phyloP scores from a whole-genome alignment of 2,329 filamentous ascomycete genomes.

The Rhinocladiella mackenziei region DNA sequence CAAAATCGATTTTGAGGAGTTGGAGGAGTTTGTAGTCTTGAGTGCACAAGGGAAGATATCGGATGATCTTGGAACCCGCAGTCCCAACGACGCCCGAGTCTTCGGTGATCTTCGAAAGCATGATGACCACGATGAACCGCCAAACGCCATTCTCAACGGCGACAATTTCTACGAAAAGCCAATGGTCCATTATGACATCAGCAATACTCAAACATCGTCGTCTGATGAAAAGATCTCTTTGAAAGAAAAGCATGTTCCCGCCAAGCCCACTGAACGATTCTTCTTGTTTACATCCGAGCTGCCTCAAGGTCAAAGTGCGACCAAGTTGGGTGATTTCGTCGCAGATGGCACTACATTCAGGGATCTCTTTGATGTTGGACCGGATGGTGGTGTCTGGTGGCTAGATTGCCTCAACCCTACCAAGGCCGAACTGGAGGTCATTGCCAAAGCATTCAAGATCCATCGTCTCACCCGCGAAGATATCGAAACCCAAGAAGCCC shows the following conservation, averaged over 20 bases:
- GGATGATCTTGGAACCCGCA: slow-evolving; percentile 17
- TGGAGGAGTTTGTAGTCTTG: slow-evolving; percentile 83
- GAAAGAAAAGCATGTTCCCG: neutral
- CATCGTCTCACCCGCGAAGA: slow-evolving; percentile 95
- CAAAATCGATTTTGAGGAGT: slow-evolving; percentile 84
- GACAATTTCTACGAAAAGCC: slow-evolving; percentile 29
- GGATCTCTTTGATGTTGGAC: slow-evolving; percentile 72
- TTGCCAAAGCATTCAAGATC: slow-evolving; percentile 92
- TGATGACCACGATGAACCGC: slow-evolving; percentile 35
- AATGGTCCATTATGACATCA: slow-evolving; percentile 23
- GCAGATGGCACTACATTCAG: slow-evolving; percentile 86
- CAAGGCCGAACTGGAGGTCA: slow-evolving; percentile 78
- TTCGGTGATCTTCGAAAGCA: slow-evolving; percentile 59
- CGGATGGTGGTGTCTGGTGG: slow-evolving; percentile 91
- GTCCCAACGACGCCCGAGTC: slow-evolving; percentile 45
- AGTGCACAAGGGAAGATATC: slow-evolving; percentile 48
- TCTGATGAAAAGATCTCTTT: slow-evolving; percentile 47
- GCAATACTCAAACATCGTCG: slow-evolving; percentile 37
- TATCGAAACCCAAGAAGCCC: slow-evolving; percentile 89
- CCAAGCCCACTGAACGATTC: slow-evolving; percentile 69
- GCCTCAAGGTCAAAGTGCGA: slow-evolving; percentile 87
- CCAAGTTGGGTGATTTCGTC: slow-evolving; percentile 80
- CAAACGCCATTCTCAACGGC: slow-evolving; percentile 34
- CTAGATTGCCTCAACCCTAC: slow-evolving; percentile 88
- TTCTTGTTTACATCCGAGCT: slow-evolving; percentile 96